Conservation (phyloP, 2,329 filamentous ascomycete genomes). For the Zymoseptoria pseudotritici region DNA sequence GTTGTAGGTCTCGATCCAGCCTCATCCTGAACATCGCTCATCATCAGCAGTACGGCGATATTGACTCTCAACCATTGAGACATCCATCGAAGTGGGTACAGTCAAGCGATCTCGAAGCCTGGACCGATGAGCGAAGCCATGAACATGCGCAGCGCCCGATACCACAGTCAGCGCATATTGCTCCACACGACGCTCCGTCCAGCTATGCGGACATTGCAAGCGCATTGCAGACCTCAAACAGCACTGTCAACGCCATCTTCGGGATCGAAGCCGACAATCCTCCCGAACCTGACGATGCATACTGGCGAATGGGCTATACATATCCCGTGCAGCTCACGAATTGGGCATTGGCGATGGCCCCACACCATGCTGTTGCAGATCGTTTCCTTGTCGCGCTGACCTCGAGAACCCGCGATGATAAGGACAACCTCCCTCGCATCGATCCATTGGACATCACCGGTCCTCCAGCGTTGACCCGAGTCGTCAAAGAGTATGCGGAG, state of each 20-base stretch:
- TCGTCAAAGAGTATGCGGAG: slow-evolving; percentile 1
- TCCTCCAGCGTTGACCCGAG: slow-evolving; percentile 3
- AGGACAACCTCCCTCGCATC: not conserved
- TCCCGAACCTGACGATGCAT: slow-evolving; percentile 4
- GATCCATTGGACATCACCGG: slow-evolving; percentile 7
- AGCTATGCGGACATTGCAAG: not conserved
- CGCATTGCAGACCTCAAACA: not conserved
- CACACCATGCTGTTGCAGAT: slow-evolving; percentile 1
- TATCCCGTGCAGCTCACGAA: slow-evolving; percentile 7
- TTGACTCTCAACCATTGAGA: not conserved
- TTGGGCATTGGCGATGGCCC: slow-evolving; percentile 6
- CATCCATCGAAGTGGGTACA: not conserved
- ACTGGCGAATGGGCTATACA: slow-evolving; percentile 7
- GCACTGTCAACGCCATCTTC: slow-evolving; percentile 4
- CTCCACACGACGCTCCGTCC: not conserved
- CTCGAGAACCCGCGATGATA: not conserved
- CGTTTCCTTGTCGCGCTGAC: not conserved
- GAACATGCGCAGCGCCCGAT: not conserved
- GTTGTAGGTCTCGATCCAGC: not conserved
- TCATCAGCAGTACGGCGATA: not conserved
- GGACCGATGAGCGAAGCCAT: not conserved
- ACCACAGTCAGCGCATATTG: not conserved
- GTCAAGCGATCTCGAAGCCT: not conserved
- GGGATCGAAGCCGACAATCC: slow-evolving; percentile 6
- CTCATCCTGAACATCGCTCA: not conserved